Percentiles rank a stretch among this genome's conserved stretches.
phyloP scores from a whole-genome alignment of 139 green algal genomes.

The Chlamydomonas asymmetrica region DNA sequence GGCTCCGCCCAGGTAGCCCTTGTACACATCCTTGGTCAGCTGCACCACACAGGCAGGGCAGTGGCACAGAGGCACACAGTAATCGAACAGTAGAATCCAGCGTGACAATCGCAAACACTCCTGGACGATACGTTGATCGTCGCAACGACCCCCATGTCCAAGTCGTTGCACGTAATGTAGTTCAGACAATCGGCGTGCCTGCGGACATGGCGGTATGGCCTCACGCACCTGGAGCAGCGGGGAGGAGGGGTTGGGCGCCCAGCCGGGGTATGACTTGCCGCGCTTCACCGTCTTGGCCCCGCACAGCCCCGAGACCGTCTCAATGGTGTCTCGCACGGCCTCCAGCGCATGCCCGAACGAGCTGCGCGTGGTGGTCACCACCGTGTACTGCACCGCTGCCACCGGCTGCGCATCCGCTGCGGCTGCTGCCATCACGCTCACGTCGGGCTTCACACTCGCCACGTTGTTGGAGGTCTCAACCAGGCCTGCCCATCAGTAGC shows the following conservation, averaged over 20 bases:
- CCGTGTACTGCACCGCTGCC: conserved; percentile 36
- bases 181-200: no score
- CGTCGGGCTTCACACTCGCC: conserved; percentile 35
- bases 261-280: conserved; percentile 71
- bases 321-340: conserved; percentile 49
- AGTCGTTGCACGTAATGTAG: no score
- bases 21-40: not conserved
- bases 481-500: conserved; percentile 38
- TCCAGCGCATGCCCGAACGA: conserved; percentile 60
- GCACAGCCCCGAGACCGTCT: not conserved
- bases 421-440: not conserved
- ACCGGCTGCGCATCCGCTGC: not conserved
- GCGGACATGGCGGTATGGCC: no score
- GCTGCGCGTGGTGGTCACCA: conserved; percentile 59
- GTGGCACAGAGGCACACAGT: no score
- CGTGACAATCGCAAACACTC: no score
- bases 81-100: no score
- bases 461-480: conserved; percentile 82
- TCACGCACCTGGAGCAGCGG: conserved; percentile 45
- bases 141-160: no score
- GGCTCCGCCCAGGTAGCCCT: not conserved
- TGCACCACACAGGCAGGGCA: no score
- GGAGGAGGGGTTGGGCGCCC: conserved; percentile 58
- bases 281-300: conserved; percentile 29
- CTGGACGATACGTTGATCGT: no score